Percentiles rank a stretch among this genome's conserved stretches.
These are phyloP conservation scores for Hymenoscyphus salicellus DNA, from an alignment of 2,329 filamentous ascomycete species.

Conservation along the genomic window DNA sequence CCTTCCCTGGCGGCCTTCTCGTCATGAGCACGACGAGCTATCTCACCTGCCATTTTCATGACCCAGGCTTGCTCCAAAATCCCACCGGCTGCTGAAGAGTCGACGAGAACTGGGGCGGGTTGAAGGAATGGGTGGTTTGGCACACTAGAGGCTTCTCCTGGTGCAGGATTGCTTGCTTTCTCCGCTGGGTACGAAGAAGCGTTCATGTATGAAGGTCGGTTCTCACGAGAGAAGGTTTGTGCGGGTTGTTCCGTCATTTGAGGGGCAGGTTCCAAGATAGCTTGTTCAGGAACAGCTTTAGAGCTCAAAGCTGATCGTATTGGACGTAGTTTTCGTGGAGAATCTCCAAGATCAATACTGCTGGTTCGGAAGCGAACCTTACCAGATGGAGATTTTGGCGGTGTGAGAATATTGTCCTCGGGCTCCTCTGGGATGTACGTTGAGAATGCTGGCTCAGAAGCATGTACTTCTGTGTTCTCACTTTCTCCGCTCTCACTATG, in stretches of 20 bases:
- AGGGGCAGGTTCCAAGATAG: constrained; percentile 17
- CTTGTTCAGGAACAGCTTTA: constrained; percentile 22
- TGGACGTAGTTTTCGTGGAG: constrained; percentile 32
- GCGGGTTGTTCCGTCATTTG: constrained; percentile 20
- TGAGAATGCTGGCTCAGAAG: constrained; percentile 59
- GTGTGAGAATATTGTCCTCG: constrained; percentile 53
- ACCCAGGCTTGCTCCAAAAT: constrained; percentile 68
- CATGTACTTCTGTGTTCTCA: constrained; percentile 52
- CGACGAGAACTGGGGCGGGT: constrained; percentile 24
- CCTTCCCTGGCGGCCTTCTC: constrained; percentile 60
- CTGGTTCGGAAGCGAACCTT: constrained; percentile 36
- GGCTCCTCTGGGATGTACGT: constrained; percentile 59
- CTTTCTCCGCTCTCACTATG: constrained; percentile 50
- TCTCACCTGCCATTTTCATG: constrained; percentile 90
- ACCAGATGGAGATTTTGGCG: constrained; percentile 46
- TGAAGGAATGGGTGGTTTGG: constrained; percentile 14
- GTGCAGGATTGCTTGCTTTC: constrained; percentile 17
- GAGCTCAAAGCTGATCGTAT: constrained; percentile 20
- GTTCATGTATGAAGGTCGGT: constrained; percentile 18
- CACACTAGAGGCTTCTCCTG: constrained; percentile 4
- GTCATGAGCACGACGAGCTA: constrained; percentile 81
- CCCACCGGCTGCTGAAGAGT: constrained; percentile 30
- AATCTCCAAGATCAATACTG: constrained; percentile 39
- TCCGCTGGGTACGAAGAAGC: constrained; percentile 23
- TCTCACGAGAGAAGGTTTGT: constrained; percentile 22